Evolutionary conservation across 2,329 filamentous ascomycete species (phyloP).

Genomic region (Claviceps monticola): DNA sequence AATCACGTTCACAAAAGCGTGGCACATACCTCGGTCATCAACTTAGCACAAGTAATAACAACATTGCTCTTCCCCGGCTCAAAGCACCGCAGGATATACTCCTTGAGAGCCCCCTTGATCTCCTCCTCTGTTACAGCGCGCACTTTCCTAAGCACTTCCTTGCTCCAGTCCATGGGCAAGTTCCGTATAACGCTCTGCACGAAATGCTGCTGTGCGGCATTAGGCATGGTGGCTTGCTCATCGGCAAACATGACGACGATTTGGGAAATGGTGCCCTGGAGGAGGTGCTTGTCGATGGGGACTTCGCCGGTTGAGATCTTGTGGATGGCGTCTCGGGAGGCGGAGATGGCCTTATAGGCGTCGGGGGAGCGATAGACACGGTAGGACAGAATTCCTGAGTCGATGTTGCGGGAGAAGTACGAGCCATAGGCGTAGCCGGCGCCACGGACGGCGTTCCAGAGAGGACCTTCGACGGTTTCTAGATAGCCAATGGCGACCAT

Average conservation of each 20-base stretch:
- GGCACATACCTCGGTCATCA: constrained; percentile 65
- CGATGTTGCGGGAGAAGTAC: constrained; percentile 62
- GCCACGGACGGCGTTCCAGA: constrained; percentile 87
- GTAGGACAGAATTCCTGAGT: constrained; percentile 70
- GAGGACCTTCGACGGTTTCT: constrained; percentile 81
- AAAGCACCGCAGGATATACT: constrained; percentile 70
- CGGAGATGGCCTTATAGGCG: constrained; percentile 70
- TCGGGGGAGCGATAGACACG: constrained; percentile 84
- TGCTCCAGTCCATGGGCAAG: constrained; percentile 63
- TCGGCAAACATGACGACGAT: constrained; percentile 81
- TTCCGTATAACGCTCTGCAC: constrained; percentile 65
- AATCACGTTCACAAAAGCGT: too few species aligned
- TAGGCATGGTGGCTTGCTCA: constrained; percentile 73
- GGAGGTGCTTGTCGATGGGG: constrained; percentile 63
- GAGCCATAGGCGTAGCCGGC: constrained; percentile 88
- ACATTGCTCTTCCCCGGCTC: constrained; percentile 68
- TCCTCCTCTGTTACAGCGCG: constrained; percentile 62
- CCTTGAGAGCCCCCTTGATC: constrained; percentile 58
- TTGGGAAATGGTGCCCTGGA: constrained; percentile 81
- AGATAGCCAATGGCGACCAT: constrained; percentile 85
- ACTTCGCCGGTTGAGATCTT: constrained; percentile 59
- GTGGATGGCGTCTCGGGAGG: constrained; percentile 60
- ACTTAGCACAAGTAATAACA: constrained; percentile 73
- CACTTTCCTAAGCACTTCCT: constrained; percentile 63
- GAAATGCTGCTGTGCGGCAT: constrained; percentile 73